These are phyloP conservation scores for Cetradonia linearis DNA, from an alignment of 495 filamentous ascomycete genomes.

Conservation along the genomic window DNA sequence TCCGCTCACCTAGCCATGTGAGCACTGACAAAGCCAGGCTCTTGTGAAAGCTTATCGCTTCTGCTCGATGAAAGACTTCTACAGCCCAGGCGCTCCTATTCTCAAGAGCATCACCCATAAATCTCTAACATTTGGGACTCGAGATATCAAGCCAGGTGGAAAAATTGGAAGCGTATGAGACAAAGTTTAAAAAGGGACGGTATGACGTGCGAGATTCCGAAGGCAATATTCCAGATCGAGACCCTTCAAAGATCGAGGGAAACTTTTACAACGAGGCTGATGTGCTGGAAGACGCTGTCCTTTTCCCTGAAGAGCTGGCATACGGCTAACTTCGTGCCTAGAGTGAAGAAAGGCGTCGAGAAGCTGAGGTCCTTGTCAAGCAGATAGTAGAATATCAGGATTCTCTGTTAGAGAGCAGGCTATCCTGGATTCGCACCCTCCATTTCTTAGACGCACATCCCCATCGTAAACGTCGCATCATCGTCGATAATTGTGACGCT, in stretches of 20 bases:
- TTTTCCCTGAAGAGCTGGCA: constrained; percentile 42
- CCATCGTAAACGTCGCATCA: constrained; percentile 32
- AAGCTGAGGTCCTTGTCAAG: constrained; percentile 30
- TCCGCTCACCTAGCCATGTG: neutral
- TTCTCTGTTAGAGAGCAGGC: neutral
- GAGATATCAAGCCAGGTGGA: constrained; percentile 35
- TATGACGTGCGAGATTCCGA: constrained; percentile 2
- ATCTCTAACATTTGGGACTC: constrained; percentile 30
- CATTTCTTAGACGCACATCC: constrained; percentile 28
- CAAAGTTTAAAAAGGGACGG: constrained; percentile 24
- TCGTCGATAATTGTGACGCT: constrained; percentile 34
- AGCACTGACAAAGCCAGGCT: constrained; percentile 22
- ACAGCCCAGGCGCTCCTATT: constrained; percentile 29
- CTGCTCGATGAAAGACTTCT: constrained; percentile 26
- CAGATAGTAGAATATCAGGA: constrained; percentile 22
- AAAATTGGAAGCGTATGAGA: constrained; percentile 33
- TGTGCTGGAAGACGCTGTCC: constrained; percentile 35
- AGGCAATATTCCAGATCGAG: constrained; percentile 12
- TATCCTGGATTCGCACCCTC: too few species aligned
- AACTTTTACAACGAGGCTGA: constrained; percentile 42
- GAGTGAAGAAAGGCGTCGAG: constrained; percentile 30
- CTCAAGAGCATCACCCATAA: constrained; percentile 34
- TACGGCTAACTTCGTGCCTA: constrained; percentile 34
- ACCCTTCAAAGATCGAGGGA: constrained; percentile 26
- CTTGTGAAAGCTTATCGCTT: constrained; percentile 34